Conservation (phyloP, 1,284 basidiomycete species). For the Pisolithus thermaeus region DNA sequence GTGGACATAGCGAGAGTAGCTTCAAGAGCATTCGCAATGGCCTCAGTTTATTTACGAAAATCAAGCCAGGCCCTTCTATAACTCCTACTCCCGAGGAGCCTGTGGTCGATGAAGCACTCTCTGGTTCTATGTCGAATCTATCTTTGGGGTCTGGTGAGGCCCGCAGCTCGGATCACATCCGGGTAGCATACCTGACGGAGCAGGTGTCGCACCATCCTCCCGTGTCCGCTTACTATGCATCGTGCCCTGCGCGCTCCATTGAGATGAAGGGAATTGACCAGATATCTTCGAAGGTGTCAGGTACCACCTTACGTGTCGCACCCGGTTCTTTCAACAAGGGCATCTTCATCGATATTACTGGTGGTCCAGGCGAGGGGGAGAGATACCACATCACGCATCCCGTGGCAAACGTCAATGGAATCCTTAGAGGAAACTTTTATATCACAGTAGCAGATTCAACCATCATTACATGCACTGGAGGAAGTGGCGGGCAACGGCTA, state of each 20-base stretch:
- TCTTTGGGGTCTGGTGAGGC: slow-evolving; percentile 39
- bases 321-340: slow-evolving; percentile 87
- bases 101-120: slow-evolving; percentile 34
- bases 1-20: slow-evolving; percentile 40
- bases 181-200: slow-evolving; percentile 71
- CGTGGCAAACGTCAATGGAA: slow-evolving; percentile 84
- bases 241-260: slow-evolving; percentile 68
- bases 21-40: slow-evolving; percentile 53
- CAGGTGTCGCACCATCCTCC: slow-evolving; percentile 97
- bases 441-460: slow-evolving; percentile 80
- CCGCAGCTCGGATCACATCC: slow-evolving; percentile 30
- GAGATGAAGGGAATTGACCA: slow-evolving; percentile 84
- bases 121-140: slow-evolving; percentile 55
- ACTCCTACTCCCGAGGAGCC: slow-evolving; percentile 52
- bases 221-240: slow-evolving; percentile 83
- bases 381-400: slow-evolving; percentile 89
- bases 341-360: slow-evolving; percentile 74
- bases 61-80: slow-evolving; percentile 46
- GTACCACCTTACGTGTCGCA: slow-evolving; percentile 76
- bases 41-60: slow-evolving; percentile 47
- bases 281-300: slow-evolving; percentile 86
- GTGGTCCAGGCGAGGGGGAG: slow-evolving; percentile 77
- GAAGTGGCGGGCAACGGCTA: slow-evolving; percentile 55
- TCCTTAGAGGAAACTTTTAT: slow-evolving; percentile 87
- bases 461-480: slow-evolving; percentile 77